A percentile compares a stretch with the other conserved stretches of the same genome.
phyloP scores from a whole-genome alignment of 164 flowering plant species.

The Magnolia sinica region DNA sequence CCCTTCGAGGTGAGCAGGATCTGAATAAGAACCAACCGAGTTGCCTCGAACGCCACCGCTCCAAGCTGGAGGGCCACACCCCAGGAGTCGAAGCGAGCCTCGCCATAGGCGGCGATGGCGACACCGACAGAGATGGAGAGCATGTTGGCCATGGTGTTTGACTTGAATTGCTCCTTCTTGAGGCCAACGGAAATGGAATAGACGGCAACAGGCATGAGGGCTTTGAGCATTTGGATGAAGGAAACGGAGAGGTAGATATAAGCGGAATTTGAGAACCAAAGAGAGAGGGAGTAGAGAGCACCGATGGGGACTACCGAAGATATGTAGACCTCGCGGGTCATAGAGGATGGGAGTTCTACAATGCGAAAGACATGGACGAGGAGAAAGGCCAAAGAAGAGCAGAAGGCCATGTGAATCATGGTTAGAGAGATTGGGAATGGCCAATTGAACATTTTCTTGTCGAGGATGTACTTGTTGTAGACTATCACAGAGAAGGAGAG shows the following conservation, averaged over 20 bases:
- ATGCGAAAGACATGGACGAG: constrained; percentile 35
- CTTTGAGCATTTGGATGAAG: constrained; percentile 53
- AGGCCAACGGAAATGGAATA: constrained; percentile 35
- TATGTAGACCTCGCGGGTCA: constrained; percentile 37
- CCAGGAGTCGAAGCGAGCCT: constrained; percentile 38
- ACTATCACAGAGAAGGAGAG: constrained; percentile 46
- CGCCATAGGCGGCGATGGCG: constrained; percentile 49
- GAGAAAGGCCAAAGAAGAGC: constrained; percentile 37
- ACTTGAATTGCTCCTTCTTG: constrained; percentile 32
- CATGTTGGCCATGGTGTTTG: constrained; percentile 37
- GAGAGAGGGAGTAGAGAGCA: constrained; percentile 32
- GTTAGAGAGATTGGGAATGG: constrained; percentile 48
- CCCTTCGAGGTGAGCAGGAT: constrained; percentile 28
- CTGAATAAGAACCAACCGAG: constrained; percentile 26
- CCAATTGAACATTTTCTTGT: constrained; percentile 48
- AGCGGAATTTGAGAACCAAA: constrained; percentile 53
- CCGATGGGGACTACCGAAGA: constrained; percentile 50
- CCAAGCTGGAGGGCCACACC: constrained; percentile 38
- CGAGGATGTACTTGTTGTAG: constrained; percentile 55
- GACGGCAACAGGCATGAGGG: constrained; percentile 53
- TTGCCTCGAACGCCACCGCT: constrained; percentile 33
- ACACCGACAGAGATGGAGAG: constrained; percentile 42
- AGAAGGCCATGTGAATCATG: constrained; percentile 49
- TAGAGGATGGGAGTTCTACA: constrained; percentile 37
- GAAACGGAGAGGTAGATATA: constrained; percentile 46